phyloP scores from a whole-genome alignment of 768 basidiomycete genomes.

The Termitomyces titanicus region DNA sequence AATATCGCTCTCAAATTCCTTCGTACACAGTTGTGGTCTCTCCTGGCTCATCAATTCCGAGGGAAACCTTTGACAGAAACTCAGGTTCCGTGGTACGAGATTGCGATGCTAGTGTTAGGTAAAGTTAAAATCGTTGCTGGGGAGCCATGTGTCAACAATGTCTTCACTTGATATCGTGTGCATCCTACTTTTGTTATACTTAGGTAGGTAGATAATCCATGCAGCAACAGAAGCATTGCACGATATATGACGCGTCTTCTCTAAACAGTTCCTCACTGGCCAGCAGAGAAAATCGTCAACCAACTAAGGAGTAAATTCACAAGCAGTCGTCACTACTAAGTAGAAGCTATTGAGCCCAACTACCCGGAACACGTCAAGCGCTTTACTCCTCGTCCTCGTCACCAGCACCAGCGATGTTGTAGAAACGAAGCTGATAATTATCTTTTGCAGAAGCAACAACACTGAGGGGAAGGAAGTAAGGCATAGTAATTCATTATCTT shows the following conservation, averaged over 20 bases:
- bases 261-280: not conserved
- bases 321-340: not conserved
- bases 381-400: constrained; percentile 28
- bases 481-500: not conserved
- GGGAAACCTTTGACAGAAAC: constrained; percentile 53
- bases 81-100: constrained; percentile 70
- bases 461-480: constrained; percentile 27
- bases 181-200: too few relatives aligned
- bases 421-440: constrained; percentile 92
- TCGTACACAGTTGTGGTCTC: constrained; percentile 54
- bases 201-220: too few relatives aligned
- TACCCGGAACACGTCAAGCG: not conserved
- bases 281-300: too few relatives aligned
- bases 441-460: constrained; percentile 95
- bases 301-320: not conserved
- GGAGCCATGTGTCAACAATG: not conserved
- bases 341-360: not conserved
- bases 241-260: too few relatives aligned
- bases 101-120: constrained; percentile 61
- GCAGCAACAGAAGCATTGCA: too few relatives aligned
- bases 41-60: constrained; percentile 66
- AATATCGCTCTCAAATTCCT: constrained; percentile 79
- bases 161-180: too few relatives aligned
- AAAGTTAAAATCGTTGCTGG: constrained; percentile 41
- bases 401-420: constrained; percentile 63